Evolutionary conservation across 257 asterid genomes (phyloP).

Genomic region (Penstemon eatonii): DNA sequence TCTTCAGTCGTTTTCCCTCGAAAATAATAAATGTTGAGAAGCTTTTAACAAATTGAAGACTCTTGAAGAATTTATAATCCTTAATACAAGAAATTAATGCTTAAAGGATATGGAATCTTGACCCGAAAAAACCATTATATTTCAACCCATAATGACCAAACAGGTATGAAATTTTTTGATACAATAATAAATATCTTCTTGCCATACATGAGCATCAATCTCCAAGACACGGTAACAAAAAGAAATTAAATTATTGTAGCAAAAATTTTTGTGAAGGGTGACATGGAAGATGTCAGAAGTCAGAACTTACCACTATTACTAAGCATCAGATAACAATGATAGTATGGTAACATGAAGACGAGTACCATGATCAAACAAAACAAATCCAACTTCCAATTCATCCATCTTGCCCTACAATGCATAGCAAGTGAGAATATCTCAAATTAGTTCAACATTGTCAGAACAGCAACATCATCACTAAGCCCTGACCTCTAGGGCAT

Average conservation of each 20-base stretch:
- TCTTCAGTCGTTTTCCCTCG: not conserved
- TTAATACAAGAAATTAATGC: not conserved
- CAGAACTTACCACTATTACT: conserved; percentile 65
- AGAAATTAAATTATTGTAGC: not conserved
- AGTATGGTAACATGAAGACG: conserved; percentile 94
- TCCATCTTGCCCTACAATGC: conserved; percentile 89
- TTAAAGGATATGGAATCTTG: not conserved
- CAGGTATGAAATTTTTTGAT: not conserved
- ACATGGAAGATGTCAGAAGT: conserved; percentile 22
- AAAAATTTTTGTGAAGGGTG: not conserved
- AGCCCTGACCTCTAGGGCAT: not conserved
- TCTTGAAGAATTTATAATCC: not conserved
- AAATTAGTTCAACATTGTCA: conserved; percentile 24
- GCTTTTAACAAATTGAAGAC: not conserved
- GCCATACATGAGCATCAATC: not conserved
- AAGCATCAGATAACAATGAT: conserved; percentile 93
- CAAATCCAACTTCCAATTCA: conserved; percentile 98
- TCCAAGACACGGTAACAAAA: not conserved
- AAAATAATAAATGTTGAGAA: not conserved
- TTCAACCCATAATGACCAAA: conserved; percentile 4
- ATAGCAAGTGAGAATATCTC: conserved; percentile 24
- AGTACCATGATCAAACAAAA: conserved; percentile 84
- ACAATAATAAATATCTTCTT: not conserved
- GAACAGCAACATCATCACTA: not conserved
- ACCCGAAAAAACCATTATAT: not conserved